These are phyloP conservation scores for Lenzites betulinus DNA, from an alignment of 768 basidiomycete genomes.

Conservation along the genomic window DNA sequence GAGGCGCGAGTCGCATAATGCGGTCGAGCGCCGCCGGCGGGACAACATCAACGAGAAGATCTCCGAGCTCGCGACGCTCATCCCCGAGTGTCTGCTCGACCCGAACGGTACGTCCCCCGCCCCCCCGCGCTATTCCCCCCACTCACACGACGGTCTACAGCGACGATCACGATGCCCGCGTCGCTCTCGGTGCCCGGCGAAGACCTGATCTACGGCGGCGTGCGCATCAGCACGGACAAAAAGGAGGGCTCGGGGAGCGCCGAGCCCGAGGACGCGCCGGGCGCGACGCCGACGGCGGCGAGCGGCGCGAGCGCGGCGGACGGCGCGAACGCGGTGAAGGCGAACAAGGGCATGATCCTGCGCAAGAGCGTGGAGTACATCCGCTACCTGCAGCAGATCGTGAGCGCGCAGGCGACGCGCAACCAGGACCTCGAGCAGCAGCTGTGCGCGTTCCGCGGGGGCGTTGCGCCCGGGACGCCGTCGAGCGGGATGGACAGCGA, in stretches of 20 bases:
- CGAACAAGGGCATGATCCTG: constrained; percentile 94
- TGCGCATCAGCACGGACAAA: constrained; percentile 25
- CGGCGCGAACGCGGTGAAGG: constrained; percentile 64
- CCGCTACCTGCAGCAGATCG: constrained; percentile 82
- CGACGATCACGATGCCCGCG: constrained; percentile 30
- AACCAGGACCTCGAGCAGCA: constrained; percentile 80
- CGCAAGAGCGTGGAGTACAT: constrained; percentile 62
- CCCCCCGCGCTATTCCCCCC: background rate
- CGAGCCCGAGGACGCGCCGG: constrained; percentile 23
- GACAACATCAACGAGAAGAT: constrained; percentile 98
- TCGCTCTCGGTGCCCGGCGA: constrained; percentile 28
- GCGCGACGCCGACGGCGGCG: constrained; percentile 17
- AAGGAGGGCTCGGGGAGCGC: constrained; percentile 31
- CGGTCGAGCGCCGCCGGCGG: constrained; percentile 82
- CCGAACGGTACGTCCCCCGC: constrained; percentile 38
- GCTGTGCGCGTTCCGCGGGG: constrained; percentile 48
- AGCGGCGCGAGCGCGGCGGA: constrained; percentile 25
- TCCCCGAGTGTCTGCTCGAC: constrained; percentile 85
- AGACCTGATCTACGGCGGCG: constrained; percentile 28
- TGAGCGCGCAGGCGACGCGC: constrained; percentile 73
- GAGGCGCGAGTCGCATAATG: constrained; percentile 86
- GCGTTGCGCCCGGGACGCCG: constrained; percentile 13
- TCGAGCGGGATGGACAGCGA: constrained; percentile 21
- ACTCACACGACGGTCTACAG: constrained; percentile 13
- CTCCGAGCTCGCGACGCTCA: constrained; percentile 81